phyloP scores from a whole-genome alignment of 169 alveolate genomes.

The Cryptosporidium canis region DNA sequence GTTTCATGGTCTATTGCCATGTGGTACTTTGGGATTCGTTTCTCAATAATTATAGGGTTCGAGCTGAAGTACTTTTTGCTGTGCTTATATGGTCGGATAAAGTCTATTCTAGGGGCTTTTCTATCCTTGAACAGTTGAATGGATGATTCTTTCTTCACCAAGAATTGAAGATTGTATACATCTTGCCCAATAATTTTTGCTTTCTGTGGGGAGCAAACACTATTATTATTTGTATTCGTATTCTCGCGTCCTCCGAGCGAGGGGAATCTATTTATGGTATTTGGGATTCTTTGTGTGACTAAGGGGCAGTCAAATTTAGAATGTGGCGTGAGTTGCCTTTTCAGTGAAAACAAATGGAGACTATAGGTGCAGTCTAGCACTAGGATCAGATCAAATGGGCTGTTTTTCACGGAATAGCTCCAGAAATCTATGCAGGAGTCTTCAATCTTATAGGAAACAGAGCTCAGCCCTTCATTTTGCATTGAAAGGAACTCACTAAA shows the following conservation, averaged over 20 bases:
- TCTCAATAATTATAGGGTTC: not conserved
- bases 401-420: constrained; percentile 1
- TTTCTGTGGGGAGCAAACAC: not conserved
- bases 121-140: not conserved
- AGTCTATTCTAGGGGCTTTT: not conserved
- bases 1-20: constrained; percentile 6
- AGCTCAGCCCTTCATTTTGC: not conserved
- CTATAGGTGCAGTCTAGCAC: constrained; percentile 5
- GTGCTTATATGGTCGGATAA: not conserved
- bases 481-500: constrained; percentile 20
- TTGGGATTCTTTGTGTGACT: not conserved
- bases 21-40: not conserved
- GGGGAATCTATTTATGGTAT: not conserved
- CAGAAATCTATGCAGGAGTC: constrained; percentile 21
- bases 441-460: not conserved
- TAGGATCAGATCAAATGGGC: constrained; percentile 12
- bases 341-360: constrained; percentile 18
- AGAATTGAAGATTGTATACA: not conserved
- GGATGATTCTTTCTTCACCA: constrained; percentile 1
- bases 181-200: not conserved
- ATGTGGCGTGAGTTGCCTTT: constrained; percentile 7
- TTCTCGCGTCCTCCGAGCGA: no score
- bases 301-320: constrained; percentile 11
- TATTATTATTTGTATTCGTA: not conserved
- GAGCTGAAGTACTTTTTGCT: not conserved